A percentile compares a stretch with the other conserved stretches of the same genome.
Conservation (phyloP, 2,329 filamentous ascomycete genomes). For the Ramularia endophylla region DNA sequence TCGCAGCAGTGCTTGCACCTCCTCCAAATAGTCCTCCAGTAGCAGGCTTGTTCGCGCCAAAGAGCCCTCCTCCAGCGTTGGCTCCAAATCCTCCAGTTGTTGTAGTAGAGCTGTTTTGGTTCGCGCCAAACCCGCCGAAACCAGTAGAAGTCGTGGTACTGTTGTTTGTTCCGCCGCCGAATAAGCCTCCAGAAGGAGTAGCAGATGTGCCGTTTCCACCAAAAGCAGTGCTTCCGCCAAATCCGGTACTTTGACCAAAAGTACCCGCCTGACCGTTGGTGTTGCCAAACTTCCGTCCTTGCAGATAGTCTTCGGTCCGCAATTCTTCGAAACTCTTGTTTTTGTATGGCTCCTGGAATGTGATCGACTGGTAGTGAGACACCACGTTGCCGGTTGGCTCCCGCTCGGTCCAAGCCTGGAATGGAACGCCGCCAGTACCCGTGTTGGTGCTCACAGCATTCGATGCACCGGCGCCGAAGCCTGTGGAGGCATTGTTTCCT, state of each 20-base stretch:
- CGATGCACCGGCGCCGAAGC: conserved; percentile 37
- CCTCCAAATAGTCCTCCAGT: conserved; percentile 27
- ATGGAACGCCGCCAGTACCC: conserved; percentile 62
- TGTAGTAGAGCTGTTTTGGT: conserved; percentile 26
- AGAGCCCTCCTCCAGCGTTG: conserved; percentile 28
- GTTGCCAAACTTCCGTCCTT: conserved; percentile 79
- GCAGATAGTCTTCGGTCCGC: conserved; percentile 73
- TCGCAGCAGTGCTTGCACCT: conserved; percentile 11
- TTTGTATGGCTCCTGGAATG: conserved; percentile 73
- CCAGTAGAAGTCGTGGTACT: conserved; percentile 20
- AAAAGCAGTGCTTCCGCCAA: conserved; percentile 15
- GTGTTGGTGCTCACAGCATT: conserved; percentile 49
- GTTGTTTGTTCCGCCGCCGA: conserved; percentile 36
- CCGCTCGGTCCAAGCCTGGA: conserved; percentile 66
- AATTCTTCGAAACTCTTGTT: conserved; percentile 78
- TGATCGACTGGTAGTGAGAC: conserved; percentile 70
- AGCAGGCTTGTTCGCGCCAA: conserved; percentile 27
- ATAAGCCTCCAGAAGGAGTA: conserved; percentile 27
- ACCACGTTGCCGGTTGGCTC: conserved; percentile 56
- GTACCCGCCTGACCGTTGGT: conserved; percentile 72
- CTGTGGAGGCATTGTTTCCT: conserved; percentile 18
- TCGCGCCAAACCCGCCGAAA: conserved; percentile 40
- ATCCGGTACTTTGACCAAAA: conserved; percentile 62
- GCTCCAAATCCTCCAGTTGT: conserved; percentile 32
- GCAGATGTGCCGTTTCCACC: conserved; percentile 29